Evolutionary conservation across 2,329 filamentous ascomycete species (phyloP), one percentile per base, ranked within the genome.

Genomic region (Xylariales sp.): DNA sequence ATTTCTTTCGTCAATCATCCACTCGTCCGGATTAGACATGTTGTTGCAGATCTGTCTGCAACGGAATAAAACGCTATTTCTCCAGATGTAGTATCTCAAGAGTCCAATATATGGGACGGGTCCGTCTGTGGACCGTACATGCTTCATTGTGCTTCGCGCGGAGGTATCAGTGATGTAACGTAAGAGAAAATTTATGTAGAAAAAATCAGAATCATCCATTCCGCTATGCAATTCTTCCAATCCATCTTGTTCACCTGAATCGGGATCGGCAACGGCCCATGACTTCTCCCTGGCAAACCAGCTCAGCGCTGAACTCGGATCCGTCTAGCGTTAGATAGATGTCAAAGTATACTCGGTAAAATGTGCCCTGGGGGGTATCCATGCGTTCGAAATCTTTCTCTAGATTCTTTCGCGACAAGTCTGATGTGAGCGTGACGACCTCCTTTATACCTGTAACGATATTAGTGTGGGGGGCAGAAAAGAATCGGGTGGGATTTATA

Each of bases 361-460:
- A 97, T 3, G 93, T 97, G 70, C 96, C 96, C 80, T 99, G 95
- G 5, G 96, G 94, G 1, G 96, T 98, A 80, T 98, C 96, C 96
- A 98, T 98, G 78, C 96, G 90, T 83, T 99, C 96, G 77, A 99
- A 99, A 80, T 99, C 96, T 83, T 97, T 98, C 81, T 99, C 96
- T 12, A 99, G 90, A 79, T 98, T 98, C 87, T 98, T 99, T 75
- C 95, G 91, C 56, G 94, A 97, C 65, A 99, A 86, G 79, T 99
- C 96, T 1, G 95, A 98, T 1, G 96, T 98, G 58, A 99, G 90
- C 1, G 96, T 99, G 72, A 98, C 96, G 65, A 98, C 94, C 82
- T 98, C 96, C 87, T 98, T 98, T 88, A 98, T 98, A 74, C 94
- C 95, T 97, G 73, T 71, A 69, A 45, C 46, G 64, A 59, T 69